Conservation (phyloP, 1,284 basidiomycete genomes). For the Melampsora larici-populina region DNA sequence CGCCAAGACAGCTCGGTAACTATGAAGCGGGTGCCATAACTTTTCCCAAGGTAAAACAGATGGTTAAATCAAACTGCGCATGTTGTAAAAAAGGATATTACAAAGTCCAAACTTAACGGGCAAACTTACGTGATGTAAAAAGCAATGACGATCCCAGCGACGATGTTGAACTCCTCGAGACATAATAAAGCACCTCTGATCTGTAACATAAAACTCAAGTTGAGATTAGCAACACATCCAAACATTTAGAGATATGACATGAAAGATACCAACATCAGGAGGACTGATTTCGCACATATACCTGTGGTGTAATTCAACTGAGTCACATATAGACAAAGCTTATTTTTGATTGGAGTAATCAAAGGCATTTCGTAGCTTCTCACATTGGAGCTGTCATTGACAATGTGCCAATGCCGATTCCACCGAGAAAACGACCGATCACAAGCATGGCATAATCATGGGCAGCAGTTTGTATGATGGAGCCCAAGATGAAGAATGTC, state of each 20-base stretch:
- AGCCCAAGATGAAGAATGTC: constrained; percentile 54
- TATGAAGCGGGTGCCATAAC: constrained; percentile 44
- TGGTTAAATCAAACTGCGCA: neutral
- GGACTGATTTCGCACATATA: constrained; percentile 43
- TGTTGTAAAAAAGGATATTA: neutral
- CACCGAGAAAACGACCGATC: constrained; percentile 48
- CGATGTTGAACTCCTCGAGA: constrained; percentile 44
- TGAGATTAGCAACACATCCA: neutral
- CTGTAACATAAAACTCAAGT: constrained; percentile 3
- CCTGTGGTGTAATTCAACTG: neutral
- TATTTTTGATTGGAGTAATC: neutral
- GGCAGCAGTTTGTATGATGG: constrained; percentile 52
- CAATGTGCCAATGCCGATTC: constrained; percentile 47
- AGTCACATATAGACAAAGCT: neutral
- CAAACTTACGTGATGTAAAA: constrained; percentile 43
- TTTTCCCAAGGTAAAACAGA: constrained; percentile 11
- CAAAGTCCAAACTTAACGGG: neutral
- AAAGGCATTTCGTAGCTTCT: neutral
- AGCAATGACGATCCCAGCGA: constrained; percentile 46
- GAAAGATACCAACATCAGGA: constrained; percentile 1
- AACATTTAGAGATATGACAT: neutral
- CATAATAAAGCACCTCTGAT: constrained; percentile 44
- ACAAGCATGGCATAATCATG: constrained; percentile 47
- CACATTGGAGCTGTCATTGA: constrained; percentile 44
- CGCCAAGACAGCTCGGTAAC: constrained; percentile 43